phyloP scores from a whole-genome alignment of 2,329 filamentous ascomycete genomes.

The Decorospora gaudefroyi region DNA sequence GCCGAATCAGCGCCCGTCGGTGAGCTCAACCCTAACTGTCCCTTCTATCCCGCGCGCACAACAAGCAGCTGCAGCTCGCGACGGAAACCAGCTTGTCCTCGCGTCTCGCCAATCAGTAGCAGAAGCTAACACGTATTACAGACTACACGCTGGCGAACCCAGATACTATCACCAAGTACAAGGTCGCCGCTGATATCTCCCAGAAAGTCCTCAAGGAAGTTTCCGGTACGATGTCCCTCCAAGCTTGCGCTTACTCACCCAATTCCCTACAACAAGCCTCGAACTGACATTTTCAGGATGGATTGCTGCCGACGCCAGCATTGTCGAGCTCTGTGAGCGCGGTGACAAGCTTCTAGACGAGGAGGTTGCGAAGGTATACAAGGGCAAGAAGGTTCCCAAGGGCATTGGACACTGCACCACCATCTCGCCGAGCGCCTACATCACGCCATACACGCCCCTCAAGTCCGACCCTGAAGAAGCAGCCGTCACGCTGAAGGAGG shows the following conservation, averaged over 20 bases:
- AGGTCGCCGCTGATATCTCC: conserved; percentile 91
- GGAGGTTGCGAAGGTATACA: conserved; percentile 93
- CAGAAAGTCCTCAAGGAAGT: conserved; percentile 94
- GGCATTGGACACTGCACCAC: conserved; percentile 94
- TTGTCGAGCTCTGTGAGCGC: conserved; percentile 91
- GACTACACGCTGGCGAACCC: conserved; percentile 90
- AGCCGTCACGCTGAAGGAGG: conserved; percentile 74
- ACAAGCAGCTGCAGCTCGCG: conserved; percentile 2
- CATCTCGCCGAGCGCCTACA: conserved; percentile 88
- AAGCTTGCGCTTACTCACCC: conserved; percentile 1
- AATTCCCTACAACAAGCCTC: conserved; percentile 8
- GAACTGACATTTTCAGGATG: conserved; percentile 57
- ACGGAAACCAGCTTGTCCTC: conserved; percentile 12
- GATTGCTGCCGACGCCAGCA: conserved; percentile 84
- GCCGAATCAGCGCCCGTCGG: conserved; percentile 41
- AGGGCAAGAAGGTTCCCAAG: conserved; percentile 96
- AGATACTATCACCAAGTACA: conserved; percentile 98
- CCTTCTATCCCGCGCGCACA: not conserved
- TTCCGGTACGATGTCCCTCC: conserved; percentile 52
- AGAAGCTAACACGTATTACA: conserved; percentile 49
- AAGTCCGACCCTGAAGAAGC: conserved; percentile 86
- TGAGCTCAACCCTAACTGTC: conserved; percentile 23
- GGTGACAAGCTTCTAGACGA: conserved; percentile 94
- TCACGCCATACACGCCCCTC: conserved; percentile 96
- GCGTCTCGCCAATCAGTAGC: conserved; percentile 25